Conservation (phyloP, 176 grass and related monocot genomes). For the Panicum miliaceum region DNA sequence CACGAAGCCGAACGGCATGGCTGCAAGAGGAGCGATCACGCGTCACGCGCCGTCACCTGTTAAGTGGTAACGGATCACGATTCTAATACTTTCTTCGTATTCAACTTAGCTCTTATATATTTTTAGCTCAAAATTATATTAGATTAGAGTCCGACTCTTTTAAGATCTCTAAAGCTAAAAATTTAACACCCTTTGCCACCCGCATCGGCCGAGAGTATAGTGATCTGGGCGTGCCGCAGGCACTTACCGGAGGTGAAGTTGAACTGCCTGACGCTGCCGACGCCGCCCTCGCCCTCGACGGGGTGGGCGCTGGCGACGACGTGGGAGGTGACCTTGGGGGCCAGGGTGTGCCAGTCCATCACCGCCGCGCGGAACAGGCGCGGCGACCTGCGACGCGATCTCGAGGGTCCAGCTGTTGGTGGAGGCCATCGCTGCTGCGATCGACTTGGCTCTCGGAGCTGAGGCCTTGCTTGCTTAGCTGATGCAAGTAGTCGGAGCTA, state of each 20-base stretch:
- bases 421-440: neutral
- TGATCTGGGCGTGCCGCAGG: neutral
- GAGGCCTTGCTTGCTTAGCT: neutral
- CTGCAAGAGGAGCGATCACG: constrained; percentile 19
- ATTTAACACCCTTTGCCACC: no score
- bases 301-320: neutral
- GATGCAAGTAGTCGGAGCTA: neutral
- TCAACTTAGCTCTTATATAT: no score
- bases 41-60: neutral
- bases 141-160: no score
- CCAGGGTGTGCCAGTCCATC: constrained; percentile 44
- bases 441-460: neutral
- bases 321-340: no score
- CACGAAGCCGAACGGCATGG: constrained; percentile 40
- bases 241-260: constrained; percentile 64
- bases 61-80: no score
- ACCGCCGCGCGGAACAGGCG: constrained; percentile 48
- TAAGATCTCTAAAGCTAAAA: no score
- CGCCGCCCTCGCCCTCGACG: constrained; percentile 47
- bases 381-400: neutral
- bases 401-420: neutral
- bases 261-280: constrained; percentile 71
- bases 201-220: neutral
- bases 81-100: no score
- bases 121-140: no score